Evolutionary conservation across 257 asterid genomes (phyloP), one percentile per base, ranked within the genome.

Genomic region (Echites panduratus): DNA sequence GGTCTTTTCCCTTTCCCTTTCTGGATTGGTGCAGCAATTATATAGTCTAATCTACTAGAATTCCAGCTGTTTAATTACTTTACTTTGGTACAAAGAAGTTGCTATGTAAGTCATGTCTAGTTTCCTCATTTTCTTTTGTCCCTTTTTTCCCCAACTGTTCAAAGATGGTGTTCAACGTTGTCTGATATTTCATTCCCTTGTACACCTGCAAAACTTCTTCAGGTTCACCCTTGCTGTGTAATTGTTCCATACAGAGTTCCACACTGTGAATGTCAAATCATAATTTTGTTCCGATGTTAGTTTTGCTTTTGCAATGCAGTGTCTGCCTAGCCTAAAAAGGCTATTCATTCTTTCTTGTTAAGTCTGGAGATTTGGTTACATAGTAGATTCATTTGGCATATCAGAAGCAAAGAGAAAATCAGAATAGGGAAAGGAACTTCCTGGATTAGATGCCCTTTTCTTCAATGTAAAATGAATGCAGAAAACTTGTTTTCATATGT

Each of bases 71-170:
- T 44, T 32, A 26, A 32, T 44, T 22, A 38, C 68, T 32, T 43
- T 40, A 65, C 65, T 66, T 24, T 70, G 70, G 43, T 66, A 71
- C 77, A 7, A 44, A 50, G 70, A 78, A 58, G 66, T 48, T 45
- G 71, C 68, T 7, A 38, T 65, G 7, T 75, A 59, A 12, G 59
- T 57, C 50, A 29, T 9, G 61, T 69, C 22, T 59, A 27, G 47
- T 73, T 47, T 17, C 7, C 9, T 72, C 13, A 54, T 48, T 14
- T 0, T 8, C 40, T 13, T 17, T 50, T 50, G 4, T 50, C 7
- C 12, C 57, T 40, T 22, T 11, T 0, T 27, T 27, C 54, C 48
- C 68, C 61, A 53, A 72, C 41, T 68, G 68, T 68, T 69, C 26
- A 53, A n/a, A 68, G 20, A 53, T 26, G 44, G 3, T 41, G 4